Percentiles rank a stretch among this genome's conserved stretches.
Evolutionary conservation across 768 basidiomycete species (phyloP).

Genomic region (Hygrophoropsis aurantiaca): DNA sequence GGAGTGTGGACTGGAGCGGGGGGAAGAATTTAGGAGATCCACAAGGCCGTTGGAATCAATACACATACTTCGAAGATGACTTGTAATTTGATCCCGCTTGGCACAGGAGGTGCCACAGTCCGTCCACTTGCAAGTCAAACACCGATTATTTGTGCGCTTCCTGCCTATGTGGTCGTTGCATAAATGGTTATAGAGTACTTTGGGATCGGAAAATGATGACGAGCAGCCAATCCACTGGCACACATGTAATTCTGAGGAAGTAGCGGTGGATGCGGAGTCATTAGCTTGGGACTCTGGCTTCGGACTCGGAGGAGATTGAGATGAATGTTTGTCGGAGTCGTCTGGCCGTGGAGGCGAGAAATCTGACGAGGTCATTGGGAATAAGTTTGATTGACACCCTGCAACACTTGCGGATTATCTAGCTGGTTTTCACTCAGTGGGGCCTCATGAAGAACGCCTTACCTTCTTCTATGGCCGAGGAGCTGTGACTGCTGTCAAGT

Average conservation of each 20-base stretch:
- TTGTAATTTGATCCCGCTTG: conserved; percentile 99
- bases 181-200: conserved; percentile 88
- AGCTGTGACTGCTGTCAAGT: too few species aligned
- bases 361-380: background rate
- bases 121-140: conserved; percentile 94
- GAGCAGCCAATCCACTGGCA: conserved; percentile 82
- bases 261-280: background rate
- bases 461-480: too few species aligned
- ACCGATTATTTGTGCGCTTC: conserved; percentile 95
- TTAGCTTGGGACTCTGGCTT: background rate
- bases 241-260: conserved; percentile 6
- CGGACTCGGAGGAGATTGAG: background rate
- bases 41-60: too few species aligned
- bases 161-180: conserved; percentile 95
- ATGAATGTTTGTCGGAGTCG: background rate
- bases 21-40: background rate
- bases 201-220: conserved; percentile 64
- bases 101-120: conserved; percentile 91
- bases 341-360: background rate
- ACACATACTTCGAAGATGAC: conserved; percentile 88
- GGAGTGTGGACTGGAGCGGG: conserved; percentile 79
- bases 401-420: too few species aligned
- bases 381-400: too few species aligned
- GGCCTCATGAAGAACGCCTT: too few species aligned
- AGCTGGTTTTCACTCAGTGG: too few species aligned